Evolutionary conservation across 352 stramenopile genomes (phyloP).

Genomic region (Phytophthora uliginosa): DNA sequence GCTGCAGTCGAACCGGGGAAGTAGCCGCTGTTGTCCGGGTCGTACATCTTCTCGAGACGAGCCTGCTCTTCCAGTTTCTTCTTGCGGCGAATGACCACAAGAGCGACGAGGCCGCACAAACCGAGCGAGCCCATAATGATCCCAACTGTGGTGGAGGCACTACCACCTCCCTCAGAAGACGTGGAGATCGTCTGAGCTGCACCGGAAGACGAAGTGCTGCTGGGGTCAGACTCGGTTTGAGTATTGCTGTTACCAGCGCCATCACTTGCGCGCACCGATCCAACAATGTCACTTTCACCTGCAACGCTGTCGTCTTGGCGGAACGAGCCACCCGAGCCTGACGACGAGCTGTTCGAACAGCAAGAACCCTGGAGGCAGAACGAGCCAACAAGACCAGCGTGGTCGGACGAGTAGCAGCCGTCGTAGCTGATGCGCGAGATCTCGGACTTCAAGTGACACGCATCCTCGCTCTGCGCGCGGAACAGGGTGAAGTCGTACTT

Average conservation of each 20-base stretch:
- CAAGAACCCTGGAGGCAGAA: constrained; percentile 75
- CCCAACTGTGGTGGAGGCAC: constrained; percentile 54
- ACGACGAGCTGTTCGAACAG: constrained; percentile 54
- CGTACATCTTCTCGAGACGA: constrained; percentile 54
- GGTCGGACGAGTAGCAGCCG: constrained; percentile 83
- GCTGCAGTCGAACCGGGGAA: constrained; percentile 42
- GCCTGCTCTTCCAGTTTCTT: constrained; percentile 62
- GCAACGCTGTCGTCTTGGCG: constrained; percentile 21
- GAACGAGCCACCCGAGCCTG: constrained; percentile 13
- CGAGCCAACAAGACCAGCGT: constrained; percentile 63
- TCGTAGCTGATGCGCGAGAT: constrained; percentile 70
- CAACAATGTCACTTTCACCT: constrained; percentile 34
- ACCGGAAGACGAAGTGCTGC: constrained; percentile 11
- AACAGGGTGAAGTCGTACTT: constrained; percentile 83
- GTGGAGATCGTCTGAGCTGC: constrained; percentile 48
- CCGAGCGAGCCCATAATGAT: constrained; percentile 58
- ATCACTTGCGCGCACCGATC: constrained; percentile 37
- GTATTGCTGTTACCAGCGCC: constrained; percentile 11
- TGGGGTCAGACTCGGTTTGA: constrained; percentile 13
- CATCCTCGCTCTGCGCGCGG: constrained; percentile 45
- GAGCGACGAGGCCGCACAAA: constrained; percentile 50
- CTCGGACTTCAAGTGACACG: constrained; percentile 64
- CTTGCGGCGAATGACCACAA: constrained; percentile 66
- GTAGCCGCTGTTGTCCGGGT: constrained; percentile 54
- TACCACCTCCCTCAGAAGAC: constrained; percentile 44